These are phyloP conservation scores for Nicotiana rustica DNA, from an alignment of 305 asterid species.

Conservation along the genomic window DNA sequence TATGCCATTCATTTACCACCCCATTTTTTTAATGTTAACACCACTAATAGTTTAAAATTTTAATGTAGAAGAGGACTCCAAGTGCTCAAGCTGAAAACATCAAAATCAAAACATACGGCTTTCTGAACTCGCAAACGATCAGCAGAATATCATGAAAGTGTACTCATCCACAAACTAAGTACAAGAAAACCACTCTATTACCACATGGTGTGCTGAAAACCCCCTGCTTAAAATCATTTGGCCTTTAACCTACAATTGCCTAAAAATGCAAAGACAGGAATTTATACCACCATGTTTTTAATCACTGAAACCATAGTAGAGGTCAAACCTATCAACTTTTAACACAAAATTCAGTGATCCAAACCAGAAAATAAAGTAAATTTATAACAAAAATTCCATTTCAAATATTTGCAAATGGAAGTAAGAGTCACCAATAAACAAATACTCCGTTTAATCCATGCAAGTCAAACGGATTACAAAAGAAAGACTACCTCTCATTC, in stretches of 20 bases:
- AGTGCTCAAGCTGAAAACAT: background rate
- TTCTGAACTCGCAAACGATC: background rate
- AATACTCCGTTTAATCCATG: background rate
- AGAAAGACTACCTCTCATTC: slow-evolving; percentile 63
- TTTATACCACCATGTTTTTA: slow-evolving; percentile 10
- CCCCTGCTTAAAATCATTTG: background rate
- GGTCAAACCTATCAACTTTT: background rate
- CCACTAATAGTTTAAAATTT: background rate
- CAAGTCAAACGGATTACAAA: background rate
- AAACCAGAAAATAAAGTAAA: background rate
- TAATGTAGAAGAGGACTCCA: background rate
- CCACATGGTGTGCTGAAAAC: background rate
- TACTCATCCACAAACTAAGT: slow-evolving; percentile 19
- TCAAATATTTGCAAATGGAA: slow-evolving; percentile 2
- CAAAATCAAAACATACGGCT: background rate
- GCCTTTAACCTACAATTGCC: background rate
- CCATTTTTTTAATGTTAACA: background rate
- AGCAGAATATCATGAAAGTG: background rate
- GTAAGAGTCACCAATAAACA: slow-evolving; percentile 11
- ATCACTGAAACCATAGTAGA: slow-evolving; percentile 2
- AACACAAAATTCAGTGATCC: slow-evolving; percentile 10
- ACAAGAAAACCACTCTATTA: slow-evolving; percentile 6
- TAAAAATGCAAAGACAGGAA: slow-evolving; percentile 5
- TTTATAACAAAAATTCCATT: background rate
- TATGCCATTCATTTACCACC: background rate